Base-by-base conservation (phyloP, 2,329 filamentous ascomycete genomes). In the Alternaria atra region DNA sequence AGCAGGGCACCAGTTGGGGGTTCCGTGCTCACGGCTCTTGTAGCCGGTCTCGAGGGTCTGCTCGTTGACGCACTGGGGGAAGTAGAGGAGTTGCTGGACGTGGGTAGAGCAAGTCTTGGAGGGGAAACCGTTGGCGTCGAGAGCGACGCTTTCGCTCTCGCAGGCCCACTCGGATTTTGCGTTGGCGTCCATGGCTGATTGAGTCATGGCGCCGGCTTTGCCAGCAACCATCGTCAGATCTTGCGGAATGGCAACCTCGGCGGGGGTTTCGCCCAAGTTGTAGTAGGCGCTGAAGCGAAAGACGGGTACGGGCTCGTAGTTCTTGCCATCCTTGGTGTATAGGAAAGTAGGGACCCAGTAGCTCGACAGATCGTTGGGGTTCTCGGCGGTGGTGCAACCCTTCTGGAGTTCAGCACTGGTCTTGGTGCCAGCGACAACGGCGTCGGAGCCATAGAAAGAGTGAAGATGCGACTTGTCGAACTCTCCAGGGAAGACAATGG, bases 261-360 rank as follows among this genome's bases (percentile, higher is more conserved):
- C 81, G 17, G 78, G 73, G 5, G 78, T 76, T 59, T 75, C 72
- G 51, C 73, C 73, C 20, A 81, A 74, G 32, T 79, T 80, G 72
- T 84, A 84, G 73, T 84, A 84, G 17, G 82, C 80, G 37, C 74
- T 80, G 75, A 84, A 84, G 53, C 80, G 78, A 55, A 63, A 68
- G 32, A 76, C 64, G 13, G 71, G 72, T 0, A 73, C 48, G 72
- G 70, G 54, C 66, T 76, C 12, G 77, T 77, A 73, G 7, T 67
- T 79, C 35, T 73, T 77, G 47, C 73, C 68, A 35, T 75, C 73
- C 23, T 76, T 66, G 37, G 76, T 78, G 65, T 77, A 79, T 2
- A 80, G 75, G 15, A 82, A 73, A 0, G 82, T 83, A 0, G 81
- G 82, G 0, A 79, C 74, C 82, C 80, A 84, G 75, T 84, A 84